Percentiles rank a stretch among this genome's conserved stretches.
Conservation (phyloP, 2,329 filamentous ascomycete genomes). For the Aspergillus aculeatinus region DNA sequence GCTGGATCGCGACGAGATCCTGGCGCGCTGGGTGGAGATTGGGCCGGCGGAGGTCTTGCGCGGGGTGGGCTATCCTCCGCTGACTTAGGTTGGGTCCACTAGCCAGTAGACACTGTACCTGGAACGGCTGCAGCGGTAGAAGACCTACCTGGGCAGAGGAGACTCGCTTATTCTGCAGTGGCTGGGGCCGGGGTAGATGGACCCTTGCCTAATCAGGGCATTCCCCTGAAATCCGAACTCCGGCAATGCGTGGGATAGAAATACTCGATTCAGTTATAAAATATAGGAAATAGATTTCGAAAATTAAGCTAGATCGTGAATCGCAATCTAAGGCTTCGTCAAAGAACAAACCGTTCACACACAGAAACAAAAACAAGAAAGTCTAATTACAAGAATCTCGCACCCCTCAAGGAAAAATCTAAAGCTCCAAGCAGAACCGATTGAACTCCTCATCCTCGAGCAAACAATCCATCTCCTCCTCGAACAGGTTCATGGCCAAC, state of each 20-base stretch:
- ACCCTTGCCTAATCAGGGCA: too few relatives aligned
- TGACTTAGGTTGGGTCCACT: too few relatives aligned
- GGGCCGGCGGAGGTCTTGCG: constrained; percentile 34
- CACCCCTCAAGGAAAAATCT: too few relatives aligned
- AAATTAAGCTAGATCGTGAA: background rate
- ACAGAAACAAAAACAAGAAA: background rate
- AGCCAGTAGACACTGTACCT: too few relatives aligned
- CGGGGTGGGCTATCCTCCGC: background rate
- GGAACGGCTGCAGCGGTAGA: too few relatives aligned
- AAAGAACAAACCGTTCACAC: background rate
- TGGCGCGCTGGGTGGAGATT: constrained; percentile 40
- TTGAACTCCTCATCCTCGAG: background rate
- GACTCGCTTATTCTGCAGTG: too few relatives aligned
- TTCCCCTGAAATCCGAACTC: too few relatives aligned
- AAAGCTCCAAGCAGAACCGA: background rate
- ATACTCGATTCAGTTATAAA: background rate
- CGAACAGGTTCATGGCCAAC: too few relatives aligned
- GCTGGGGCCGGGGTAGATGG: too few relatives aligned
- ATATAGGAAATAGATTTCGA: too few relatives aligned
- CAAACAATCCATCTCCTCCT: background rate
- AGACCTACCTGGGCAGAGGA: too few relatives aligned
- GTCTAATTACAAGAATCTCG: background rate
- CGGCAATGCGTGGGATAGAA: too few relatives aligned
- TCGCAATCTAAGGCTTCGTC: background rate
- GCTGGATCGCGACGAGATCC: constrained; percentile 31